phyloP scores from a whole-genome alignment of 345 rosid species.

The Camelina neglecta region DNA sequence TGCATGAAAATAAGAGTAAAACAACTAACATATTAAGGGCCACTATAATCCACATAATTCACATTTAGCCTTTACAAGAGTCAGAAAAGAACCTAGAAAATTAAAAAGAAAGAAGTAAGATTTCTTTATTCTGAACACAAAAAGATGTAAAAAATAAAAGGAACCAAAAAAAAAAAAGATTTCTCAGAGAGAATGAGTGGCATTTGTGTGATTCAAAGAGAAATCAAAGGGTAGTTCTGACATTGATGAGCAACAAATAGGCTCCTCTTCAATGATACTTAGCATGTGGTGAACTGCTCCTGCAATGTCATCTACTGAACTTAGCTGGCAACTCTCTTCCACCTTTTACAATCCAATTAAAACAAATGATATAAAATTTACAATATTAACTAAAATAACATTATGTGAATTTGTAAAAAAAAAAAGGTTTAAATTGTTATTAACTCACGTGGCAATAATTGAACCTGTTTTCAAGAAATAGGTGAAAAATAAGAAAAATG shows the following conservation, averaged over 20 bases:
- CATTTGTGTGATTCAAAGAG: constrained; percentile 30
- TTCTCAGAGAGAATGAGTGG: constrained; percentile 32
- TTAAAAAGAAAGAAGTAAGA: not conserved
- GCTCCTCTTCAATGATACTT: constrained; percentile 64
- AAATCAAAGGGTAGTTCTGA: constrained; percentile 36
- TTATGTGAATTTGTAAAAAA: not conserved
- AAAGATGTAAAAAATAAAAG: constrained; percentile 1
- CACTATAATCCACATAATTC: constrained; percentile 26
- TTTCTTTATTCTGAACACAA: constrained; percentile 18
- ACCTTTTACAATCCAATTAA: constrained; percentile 49
- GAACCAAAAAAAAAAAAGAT: not conserved
- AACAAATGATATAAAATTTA: constrained; percentile 9
- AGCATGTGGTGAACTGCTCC: constrained; percentile 87
- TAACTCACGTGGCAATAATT: constrained; percentile 33
- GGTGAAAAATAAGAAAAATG: constrained; percentile 5
- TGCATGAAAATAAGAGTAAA: not conserved
- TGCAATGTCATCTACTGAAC: constrained; percentile 86
- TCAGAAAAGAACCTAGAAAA: constrained; percentile 37
- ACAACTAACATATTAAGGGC: constrained; percentile 10
- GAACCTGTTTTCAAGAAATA: constrained; percentile 26
- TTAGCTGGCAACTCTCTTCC: constrained; percentile 92
- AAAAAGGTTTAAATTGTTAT: not conserved
- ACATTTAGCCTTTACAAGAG: constrained; percentile 37
- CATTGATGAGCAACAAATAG: constrained; percentile 39
- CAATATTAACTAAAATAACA: constrained; percentile 26